These are phyloP conservation scores for Penicillium nucicola DNA, from an alignment of 495 filamentous ascomycete genomes.

Conservation along the genomic window DNA sequence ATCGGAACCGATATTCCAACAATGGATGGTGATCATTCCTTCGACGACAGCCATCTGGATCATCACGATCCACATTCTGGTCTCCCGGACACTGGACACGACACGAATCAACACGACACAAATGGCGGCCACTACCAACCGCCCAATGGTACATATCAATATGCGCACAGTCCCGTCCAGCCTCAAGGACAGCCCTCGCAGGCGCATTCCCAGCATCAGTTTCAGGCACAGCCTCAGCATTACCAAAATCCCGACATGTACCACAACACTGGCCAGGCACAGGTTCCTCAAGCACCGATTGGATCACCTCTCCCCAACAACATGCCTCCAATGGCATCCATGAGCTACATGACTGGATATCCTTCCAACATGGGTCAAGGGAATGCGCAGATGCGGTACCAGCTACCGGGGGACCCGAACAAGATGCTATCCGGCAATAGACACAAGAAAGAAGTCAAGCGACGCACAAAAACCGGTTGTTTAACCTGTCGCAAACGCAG, in stretches of 20 bases:
- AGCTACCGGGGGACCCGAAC: constrained; percentile 40
- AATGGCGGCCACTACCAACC: constrained; percentile 26
- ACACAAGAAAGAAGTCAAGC: constrained; percentile 99
- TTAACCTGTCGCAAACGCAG: constrained; percentile 93
- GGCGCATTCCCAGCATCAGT: constrained; percentile 24
- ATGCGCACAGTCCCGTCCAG: constrained; percentile 19
- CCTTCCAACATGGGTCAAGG: constrained; percentile 36
- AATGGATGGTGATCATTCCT: constrained; percentile 25
- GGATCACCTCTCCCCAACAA: constrained; percentile 38
- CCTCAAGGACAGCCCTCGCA: constrained; percentile 20
- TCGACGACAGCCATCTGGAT: constrained; percentile 16
- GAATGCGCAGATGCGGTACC: constrained; percentile 43
- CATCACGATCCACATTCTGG: constrained; percentile 16
- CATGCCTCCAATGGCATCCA: constrained; percentile 42
- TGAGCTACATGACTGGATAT: constrained; percentile 45
- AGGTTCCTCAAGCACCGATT: constrained; percentile 43
- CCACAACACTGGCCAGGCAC: constrained; percentile 34
- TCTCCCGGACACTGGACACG: constrained; percentile 31
- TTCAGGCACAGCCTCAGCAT: constrained; percentile 29
- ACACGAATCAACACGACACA: constrained; percentile 27
- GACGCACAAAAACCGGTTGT: constrained; percentile 95
- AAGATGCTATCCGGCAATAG: constrained; percentile 75
- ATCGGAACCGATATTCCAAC: constrained; percentile 33
- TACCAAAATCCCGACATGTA: constrained; percentile 39
- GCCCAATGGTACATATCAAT: constrained; percentile 33